Evolutionary conservation across 768 basidiomycete species (phyloP), one percentile per base, ranked within the genome.

Genomic region (Leccinum disarticulatum): DNA sequence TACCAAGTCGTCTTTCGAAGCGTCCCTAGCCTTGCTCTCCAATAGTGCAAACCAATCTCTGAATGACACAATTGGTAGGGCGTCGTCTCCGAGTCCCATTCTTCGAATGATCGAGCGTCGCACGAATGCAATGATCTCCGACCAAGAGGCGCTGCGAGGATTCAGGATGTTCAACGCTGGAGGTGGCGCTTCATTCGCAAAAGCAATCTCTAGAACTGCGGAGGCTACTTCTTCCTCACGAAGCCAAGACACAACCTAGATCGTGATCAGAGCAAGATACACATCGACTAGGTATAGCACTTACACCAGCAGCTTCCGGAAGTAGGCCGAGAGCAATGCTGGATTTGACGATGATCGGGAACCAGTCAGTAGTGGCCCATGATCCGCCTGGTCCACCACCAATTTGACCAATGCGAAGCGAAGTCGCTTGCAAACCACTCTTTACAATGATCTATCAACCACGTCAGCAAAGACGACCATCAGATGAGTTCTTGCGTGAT

Each of bases 321-420:
- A 77, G 57, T 14, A 58, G 61, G 52, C 71, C 72, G 9, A 70
- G 68, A 3, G 61, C 55, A 15, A 71, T 17, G 51, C 74, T 73
- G 0, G 75, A 73, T 53, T 76, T 72, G 14, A 79, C 70, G 5
- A 82, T 66, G 41, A 75, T 71, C n/a, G 82, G 80, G 28, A 83
- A 63, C 82, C 82, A 83, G 47, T 82, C 80, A 0, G 68, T 75
- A 6, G 73, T 69, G 6, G 72, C 73, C 81, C 81, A 82, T 0
- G 74, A 74, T 22, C 81, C 81, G 1, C 66, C 66, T 0, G 57
- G 59, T 19, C 78, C 78, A n/a, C 81, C 81, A 27, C 68, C 70
- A 10, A 82, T 67, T 57, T 84, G 82, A 0, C 81, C 83, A 7
- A 81, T 76, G 4, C 83, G 72, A 35, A 82, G 67, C 2, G 76